These are phyloP conservation scores for Mycosarcoma maydis DNA, from an alignment of 1,284 basidiomycete species.

Conservation along the genomic window DNA sequence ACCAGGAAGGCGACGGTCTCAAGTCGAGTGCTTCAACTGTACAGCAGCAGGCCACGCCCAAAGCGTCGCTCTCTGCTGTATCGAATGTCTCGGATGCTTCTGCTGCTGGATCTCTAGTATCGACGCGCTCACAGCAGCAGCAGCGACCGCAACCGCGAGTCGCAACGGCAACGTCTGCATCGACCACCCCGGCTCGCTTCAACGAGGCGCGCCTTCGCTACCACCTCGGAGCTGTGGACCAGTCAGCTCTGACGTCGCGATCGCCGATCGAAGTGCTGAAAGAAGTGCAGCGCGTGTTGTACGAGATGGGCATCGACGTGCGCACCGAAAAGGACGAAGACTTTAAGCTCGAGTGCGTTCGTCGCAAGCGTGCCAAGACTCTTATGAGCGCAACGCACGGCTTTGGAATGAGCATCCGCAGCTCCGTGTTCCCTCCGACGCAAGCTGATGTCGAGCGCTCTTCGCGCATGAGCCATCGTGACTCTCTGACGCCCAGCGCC, in stretches of 20 bases:
- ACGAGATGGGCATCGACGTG: conserved; percentile 89
- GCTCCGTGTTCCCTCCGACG: conserved; percentile 59
- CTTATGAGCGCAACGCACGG: conserved; percentile 58
- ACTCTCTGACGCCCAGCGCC: conserved; percentile 28
- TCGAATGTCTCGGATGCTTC: conserved; percentile 30
- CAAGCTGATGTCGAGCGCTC: conserved; percentile 60
- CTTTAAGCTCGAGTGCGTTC: conserved; percentile 64
- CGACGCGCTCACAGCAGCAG: conserved; percentile 15
- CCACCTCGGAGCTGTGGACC: conserved; percentile 92
- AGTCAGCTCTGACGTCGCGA: conserved; percentile 85
- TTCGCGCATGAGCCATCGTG: conserved; percentile 36
- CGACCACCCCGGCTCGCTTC: conserved; percentile 40
- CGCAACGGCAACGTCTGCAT: neutral
- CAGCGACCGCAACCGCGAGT: conserved; percentile 16
- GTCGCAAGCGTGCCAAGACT: conserved; percentile 58
- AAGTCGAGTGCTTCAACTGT: conserved; percentile 58
- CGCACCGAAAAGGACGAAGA: conserved; percentile 83
- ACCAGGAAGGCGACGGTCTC: conserved; percentile 29
- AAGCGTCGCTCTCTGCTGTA: conserved; percentile 45
- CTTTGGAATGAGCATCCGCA: conserved; percentile 57
- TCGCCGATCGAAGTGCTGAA: conserved; percentile 86
- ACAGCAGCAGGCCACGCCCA: conserved; percentile 58
- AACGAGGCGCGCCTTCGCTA: conserved; percentile 76
- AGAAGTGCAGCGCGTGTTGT: conserved; percentile 81
- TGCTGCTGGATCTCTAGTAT: conserved; percentile 5